Evolutionary conservation across 2,329 filamentous ascomycete genomes (phyloP), one percentile per base, ranked within the genome.

Genomic region (Cladosporium oxysporum): DNA sequence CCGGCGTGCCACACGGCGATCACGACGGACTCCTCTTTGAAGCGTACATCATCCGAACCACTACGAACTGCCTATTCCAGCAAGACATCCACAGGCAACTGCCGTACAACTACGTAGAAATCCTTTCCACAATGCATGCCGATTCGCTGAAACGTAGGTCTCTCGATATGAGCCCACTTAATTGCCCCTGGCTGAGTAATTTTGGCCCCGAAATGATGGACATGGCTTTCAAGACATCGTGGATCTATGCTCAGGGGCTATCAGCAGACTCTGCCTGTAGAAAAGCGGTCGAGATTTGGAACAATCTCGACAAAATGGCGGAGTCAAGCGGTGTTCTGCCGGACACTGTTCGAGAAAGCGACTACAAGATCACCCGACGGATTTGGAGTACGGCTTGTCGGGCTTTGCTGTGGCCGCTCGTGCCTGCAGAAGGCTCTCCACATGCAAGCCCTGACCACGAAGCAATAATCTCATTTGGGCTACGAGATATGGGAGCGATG

Each of bases 1-100:
- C 37, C 29, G 41, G 60, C 6, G 55, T 59, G 12, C 64, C 65
- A 8, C 33, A 65, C 5, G 18, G 23, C 18, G 41, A 63, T 6
- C 69, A 71, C 29, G 66, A 69, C n/a, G 50, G 41, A 2, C 41
- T 71, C 11, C 63, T 72, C 1, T 65, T 71, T n/a, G 69, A 71
- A 64, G 70, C 53, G 16, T 72, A 72, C 47, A 69, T 71, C 53
- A 57, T 66, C 41, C 66, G 69, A 11, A 68, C 69, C 6, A 47
- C 66, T 12, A 58, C 63, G 35, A 71, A 71, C 50, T 61, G 58
- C 31, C 64, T 72, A 1, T 67, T 69, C 41, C 68, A 69, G 21
- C 59, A 67, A 3, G 63, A 69, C 18, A 61, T 62, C 14, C 50
- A 63, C 26, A 53, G 7, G 50, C 37, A 50, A 41, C 57, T 71